Evolutionary conservation across 208 protist species (phyloP), one percentile per base, ranked within the genome.

Genomic region (Leishmania tropica): DNA sequence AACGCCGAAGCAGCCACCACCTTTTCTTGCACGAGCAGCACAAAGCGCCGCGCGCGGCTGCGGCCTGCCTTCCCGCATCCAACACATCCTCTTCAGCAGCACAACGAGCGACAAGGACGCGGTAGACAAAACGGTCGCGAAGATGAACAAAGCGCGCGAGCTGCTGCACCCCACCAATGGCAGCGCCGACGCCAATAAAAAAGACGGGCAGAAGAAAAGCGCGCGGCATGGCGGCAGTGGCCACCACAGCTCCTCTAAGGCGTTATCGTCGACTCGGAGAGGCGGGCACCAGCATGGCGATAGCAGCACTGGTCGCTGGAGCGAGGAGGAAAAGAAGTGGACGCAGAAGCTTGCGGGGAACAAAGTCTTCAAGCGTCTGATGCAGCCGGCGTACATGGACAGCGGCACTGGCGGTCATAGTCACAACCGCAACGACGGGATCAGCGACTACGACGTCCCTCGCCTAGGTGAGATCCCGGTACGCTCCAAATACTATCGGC

Each of bases 351-450:
- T 88, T 7, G 72, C 70, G 2, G 85, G 83, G 40, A 84, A 13
- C 19, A 88, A 88, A 54, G 31, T 86, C 45, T 84, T 85, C 54
- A 77, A 81, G 79, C 83, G 83, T 0, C 75, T 88, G 2, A 67
- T 85, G 79, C 81, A 81, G 60, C 78, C 78, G n/a, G 3, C 64
- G 4, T 31, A 76, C 45, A 35, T 40, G 19, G 40, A 24, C 17
- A 31, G 51, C 51, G 21, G 42, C 3, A 1, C 51, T 60, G 51
- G 54, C 74, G 51, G 48, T 60, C 47, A 37, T 48, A 0, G 3
- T 6, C 5, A 17, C 47, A 45, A 21, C 11, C 3, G 35, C 48
- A n/a, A 24, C 47, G 48, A 28, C 48, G 1, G 15, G 5, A 15
- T 19, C 7, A 1, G 21, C 7, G 42, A 73, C 37, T 17, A 58